phyloP scores from a whole-genome alignment of 176 grass and related monocot species.

The Poa annua region DNA sequence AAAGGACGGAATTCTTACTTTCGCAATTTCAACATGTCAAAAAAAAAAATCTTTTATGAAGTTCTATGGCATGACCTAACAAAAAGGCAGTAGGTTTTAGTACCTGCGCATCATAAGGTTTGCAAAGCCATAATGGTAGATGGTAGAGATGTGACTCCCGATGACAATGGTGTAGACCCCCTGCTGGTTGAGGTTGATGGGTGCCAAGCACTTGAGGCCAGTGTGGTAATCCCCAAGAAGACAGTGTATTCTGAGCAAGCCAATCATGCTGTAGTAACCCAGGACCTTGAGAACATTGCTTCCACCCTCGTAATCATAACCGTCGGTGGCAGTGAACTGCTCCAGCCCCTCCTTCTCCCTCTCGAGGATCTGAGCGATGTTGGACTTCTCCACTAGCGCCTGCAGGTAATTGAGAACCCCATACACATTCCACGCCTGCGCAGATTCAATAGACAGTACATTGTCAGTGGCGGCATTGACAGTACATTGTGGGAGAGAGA shows the following conservation, averaged over 20 bases:
- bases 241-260: slow-evolving; percentile 94
- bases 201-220: slow-evolving; percentile 85
- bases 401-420: slow-evolving; percentile 96
- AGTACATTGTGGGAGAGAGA: too few relatives aligned
- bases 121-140: slow-evolving; percentile 96
- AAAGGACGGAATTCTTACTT: background rate
- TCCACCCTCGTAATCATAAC: slow-evolving; percentile 91
- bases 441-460: background rate
- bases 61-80: background rate
- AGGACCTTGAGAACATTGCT: slow-evolving; percentile 98
- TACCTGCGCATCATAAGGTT: slow-evolving; percentile 96
- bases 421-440: slow-evolving; percentile 92
- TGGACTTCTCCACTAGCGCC: slow-evolving; percentile 98
- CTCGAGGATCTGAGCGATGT: slow-evolving; percentile 85
- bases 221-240: slow-evolving; percentile 96
- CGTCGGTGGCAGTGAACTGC: slow-evolving; percentile 82
- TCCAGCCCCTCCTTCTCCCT: slow-evolving; percentile 95
- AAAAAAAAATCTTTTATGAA: background rate
- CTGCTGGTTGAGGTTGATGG: slow-evolving; percentile 92
- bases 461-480: too few relatives aligned
- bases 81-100: background rate
- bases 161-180: slow-evolving; percentile 97
- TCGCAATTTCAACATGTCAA: background rate
- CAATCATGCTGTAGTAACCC: slow-evolving; percentile 99
- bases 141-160: slow-evolving; percentile 93